Base-by-base conservation (phyloP, 2,329 filamentous ascomycete species). In the Colletotrichum kahawae region DNA sequence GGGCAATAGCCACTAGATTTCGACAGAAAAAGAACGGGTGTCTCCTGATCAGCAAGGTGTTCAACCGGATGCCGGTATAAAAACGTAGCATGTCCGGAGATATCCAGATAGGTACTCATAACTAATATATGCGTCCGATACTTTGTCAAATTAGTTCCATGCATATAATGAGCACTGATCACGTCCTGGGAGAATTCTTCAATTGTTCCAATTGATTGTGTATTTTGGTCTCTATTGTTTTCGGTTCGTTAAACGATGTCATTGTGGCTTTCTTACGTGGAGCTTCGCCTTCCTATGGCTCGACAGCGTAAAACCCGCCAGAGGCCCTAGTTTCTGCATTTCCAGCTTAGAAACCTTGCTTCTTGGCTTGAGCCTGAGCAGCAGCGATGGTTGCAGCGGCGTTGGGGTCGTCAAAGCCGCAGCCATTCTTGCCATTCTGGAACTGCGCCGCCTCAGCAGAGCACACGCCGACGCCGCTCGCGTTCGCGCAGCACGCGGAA, bases 391-490 rank as follows among this genome's bases (percentile, higher is more conserved):
- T 77, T 13, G 54, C 51, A 8, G 31, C 65, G 27, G 51, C 36
- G 24, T 77, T 76, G 16, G 75, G 75, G 63, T 82, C 80, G 16
- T 73, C 67, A 62, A 84, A 84, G 13, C 80, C 81, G 51, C 83
- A 84, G 13, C 83, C 82, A 24, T 78, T 78, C 78, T 83, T 83
- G 71, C 82, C 82, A 24, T 79, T 77, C 62, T 79, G 77, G 60
- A 80, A 79, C 65, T 78, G 76, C 9, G 81, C 81, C 8, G 79
- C 80, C 66, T 79, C 66, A 12, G 76, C 81, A 12, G 82, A 82
- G 80, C 82, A 81, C 56, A 82, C 79, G 38, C 79, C 81, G 8
- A 66, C 69, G 31, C 77, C 79, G 54, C 74, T 78, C 27, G 78
- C 77, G 63, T 78, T 68, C 36, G 81, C 81, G 33, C 81, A 83